phyloP scores from a whole-genome alignment of 75 land plant genomes.

The Selaginella moellendorffii region DNA sequence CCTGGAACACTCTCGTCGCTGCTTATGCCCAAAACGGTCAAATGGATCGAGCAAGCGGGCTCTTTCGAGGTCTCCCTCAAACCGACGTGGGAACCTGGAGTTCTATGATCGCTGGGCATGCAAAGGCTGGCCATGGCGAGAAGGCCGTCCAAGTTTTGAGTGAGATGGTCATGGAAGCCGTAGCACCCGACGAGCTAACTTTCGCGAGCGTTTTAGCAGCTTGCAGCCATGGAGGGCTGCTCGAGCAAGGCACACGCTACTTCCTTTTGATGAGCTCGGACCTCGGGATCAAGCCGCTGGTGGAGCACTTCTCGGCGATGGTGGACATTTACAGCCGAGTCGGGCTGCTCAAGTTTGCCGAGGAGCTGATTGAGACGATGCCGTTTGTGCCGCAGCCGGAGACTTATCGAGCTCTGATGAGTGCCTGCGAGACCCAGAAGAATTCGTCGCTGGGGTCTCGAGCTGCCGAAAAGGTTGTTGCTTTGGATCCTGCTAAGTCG shows the following conservation, averaged over 20 bases:
- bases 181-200: not conserved
- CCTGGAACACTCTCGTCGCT: not conserved
- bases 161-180: not conserved
- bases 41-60: not conserved
- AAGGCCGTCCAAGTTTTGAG: not conserved
- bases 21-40: not conserved
- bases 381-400: not conserved
- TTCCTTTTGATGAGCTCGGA: conserved; percentile 1
- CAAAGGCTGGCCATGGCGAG: not conserved
- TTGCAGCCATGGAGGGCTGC: not conserved
- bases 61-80: not conserved
- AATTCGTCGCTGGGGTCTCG: not conserved
- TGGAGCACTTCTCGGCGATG: conserved; percentile 2
- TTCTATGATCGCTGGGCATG: not conserved
- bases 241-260: not conserved
- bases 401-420: not conserved
- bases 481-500: not conserved
- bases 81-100: not conserved
- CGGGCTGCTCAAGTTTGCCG: conserved; percentile 16
- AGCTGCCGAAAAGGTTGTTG: not conserved
- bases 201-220: not conserved
- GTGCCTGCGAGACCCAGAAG: not conserved
- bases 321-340: conserved; percentile 12
- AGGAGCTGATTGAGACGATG: conserved; percentile 9
- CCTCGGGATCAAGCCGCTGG: not conserved